Conservation (phyloP, 202 grass and related monocot genomes). For the Schoenoplectus triqueter region DNA sequence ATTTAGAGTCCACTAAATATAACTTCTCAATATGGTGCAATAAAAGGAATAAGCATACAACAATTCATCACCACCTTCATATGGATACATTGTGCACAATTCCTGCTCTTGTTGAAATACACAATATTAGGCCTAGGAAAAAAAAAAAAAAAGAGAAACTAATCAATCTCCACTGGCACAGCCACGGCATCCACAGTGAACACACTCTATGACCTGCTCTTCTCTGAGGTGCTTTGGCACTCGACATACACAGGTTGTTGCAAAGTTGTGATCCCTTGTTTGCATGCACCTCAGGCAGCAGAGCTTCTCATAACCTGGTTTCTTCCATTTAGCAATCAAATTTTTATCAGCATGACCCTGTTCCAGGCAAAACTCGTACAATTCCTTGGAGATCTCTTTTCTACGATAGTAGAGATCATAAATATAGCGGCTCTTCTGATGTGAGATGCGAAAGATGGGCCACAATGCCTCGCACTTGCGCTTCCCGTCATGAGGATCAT, state of each 20-base stretch:
- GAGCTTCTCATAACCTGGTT: slow-evolving; percentile 81
- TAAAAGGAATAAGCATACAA: slow-evolving; percentile 18
- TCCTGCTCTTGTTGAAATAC: background rate
- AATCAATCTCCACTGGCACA: slow-evolving; percentile 82
- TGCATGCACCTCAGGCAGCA: slow-evolving; percentile 92
- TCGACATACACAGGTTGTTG: slow-evolving; percentile 81
- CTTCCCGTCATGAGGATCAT: slow-evolving; percentile 90
- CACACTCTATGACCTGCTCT: slow-evolving; percentile 89
- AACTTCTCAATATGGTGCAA: background rate
- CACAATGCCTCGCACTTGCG: slow-evolving; percentile 90
- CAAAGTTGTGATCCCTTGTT: slow-evolving; percentile 88
- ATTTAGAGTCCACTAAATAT: background rate
- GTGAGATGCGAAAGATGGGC: slow-evolving; percentile 83
- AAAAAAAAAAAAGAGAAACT: background rate
- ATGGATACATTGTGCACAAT: background rate
- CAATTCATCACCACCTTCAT: slow-evolving; percentile 21
- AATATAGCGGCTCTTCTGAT: slow-evolving; percentile 91
- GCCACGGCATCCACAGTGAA: slow-evolving; percentile 78
- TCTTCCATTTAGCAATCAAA: slow-evolving; percentile 98
- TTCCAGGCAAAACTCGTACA: slow-evolving; percentile 91
- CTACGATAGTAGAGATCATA: slow-evolving; percentile 85
- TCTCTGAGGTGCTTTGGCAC: slow-evolving; percentile 88
- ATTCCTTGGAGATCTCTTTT: slow-evolving; percentile 86
- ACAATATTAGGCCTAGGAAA: background rate
- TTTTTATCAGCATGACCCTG: slow-evolving; percentile 80